Conservation (phyloP, 2,329 filamentous ascomycete species). For the Sclerotinia subarctica region DNA sequence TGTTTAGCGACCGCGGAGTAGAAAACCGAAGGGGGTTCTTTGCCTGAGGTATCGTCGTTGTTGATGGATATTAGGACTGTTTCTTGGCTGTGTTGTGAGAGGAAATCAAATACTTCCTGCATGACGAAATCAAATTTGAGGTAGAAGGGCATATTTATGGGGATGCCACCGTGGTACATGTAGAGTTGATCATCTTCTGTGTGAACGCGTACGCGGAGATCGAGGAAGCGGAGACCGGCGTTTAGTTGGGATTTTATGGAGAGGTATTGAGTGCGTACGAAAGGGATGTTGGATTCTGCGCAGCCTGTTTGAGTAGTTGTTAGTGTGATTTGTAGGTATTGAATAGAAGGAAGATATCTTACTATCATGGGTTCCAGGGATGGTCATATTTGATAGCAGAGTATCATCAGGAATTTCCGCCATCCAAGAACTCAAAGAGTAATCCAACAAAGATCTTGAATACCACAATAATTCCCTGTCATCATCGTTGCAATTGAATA, state of each 20-base stretch:
- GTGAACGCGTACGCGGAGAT: conserved; percentile 58
- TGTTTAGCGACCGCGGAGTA: conserved; percentile 53
- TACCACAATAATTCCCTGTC: conserved; percentile 40
- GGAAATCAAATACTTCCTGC: conserved; percentile 56
- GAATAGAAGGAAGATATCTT: neutral
- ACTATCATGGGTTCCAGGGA: conserved; percentile 71
- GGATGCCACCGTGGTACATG: conserved; percentile 69
- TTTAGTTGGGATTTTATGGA: conserved; percentile 60
- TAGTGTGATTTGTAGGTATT: neutral
- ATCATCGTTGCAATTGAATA: conserved; percentile 37
- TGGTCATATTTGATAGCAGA: conserved; percentile 60
- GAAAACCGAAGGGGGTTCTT: conserved; percentile 51
- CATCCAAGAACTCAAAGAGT: conserved; percentile 59
- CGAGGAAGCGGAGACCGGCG: conserved; percentile 70
- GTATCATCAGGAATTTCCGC: conserved; percentile 52
- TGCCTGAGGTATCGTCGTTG: conserved; percentile 58
- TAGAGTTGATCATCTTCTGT: conserved; percentile 56
- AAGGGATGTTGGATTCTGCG: conserved; percentile 53
- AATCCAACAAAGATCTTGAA: conserved; percentile 38
- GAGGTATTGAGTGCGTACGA: conserved; percentile 69
- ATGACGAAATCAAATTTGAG: conserved; percentile 62
- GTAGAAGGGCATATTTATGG: conserved; percentile 60
- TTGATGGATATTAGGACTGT: conserved; percentile 67
- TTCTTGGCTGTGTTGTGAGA: conserved; percentile 58
- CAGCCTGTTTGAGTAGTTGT: conserved; percentile 40